Percentiles rank a stretch among this genome's conserved stretches.
Evolutionary conservation across 148 eudicot genomes (phyloP).

Genomic region (Amaranthus hypochondriacus): DNA sequence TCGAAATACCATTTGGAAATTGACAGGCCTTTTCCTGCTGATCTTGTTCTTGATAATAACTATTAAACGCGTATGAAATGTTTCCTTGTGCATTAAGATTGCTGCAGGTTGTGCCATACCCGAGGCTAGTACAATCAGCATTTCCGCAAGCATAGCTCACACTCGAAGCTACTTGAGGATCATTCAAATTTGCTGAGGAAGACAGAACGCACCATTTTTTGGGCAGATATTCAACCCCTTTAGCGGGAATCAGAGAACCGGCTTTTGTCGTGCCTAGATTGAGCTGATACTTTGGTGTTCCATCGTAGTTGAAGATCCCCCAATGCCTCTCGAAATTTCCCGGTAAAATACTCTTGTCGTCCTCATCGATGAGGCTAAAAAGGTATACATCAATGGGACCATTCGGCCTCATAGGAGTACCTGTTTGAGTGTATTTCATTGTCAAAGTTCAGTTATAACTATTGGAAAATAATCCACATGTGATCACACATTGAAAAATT

Average conservation of each 20-base stretch:
- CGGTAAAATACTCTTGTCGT: constrained; percentile 33
- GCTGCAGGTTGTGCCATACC: constrained; percentile 57
- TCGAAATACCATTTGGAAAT: constrained; percentile 48
- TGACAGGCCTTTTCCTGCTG: constrained; percentile 61
- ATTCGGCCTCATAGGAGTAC: constrained; percentile 34
- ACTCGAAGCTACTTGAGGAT: constrained; percentile 45
- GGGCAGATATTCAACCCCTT: constrained; percentile 38
- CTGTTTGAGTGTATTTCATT: background rate
- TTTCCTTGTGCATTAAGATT: constrained; percentile 43
- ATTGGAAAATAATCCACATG: no score
- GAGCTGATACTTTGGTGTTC: constrained; percentile 38
- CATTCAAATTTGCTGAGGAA: constrained; percentile 41
- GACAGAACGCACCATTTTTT: constrained; percentile 63
- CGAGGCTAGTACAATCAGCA: constrained; percentile 73
- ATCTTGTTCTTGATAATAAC: constrained; percentile 57
- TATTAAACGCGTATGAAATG: constrained; percentile 46
- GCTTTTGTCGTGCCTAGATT: constrained; percentile 36
- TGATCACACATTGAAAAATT: no score
- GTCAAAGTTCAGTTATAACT: no score
- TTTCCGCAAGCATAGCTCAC: constrained; percentile 61
- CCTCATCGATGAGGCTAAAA: constrained; percentile 35
- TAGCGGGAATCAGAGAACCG: constrained; percentile 37
- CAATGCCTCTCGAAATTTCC: constrained; percentile 39
- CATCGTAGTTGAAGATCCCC: constrained; percentile 38
- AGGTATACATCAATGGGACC: constrained; percentile 38